Evolutionary conservation across 2,329 filamentous ascomycete species (phyloP), one percentile per base, ranked within the genome.

Genomic region (Fusarium transvaalense): DNA sequence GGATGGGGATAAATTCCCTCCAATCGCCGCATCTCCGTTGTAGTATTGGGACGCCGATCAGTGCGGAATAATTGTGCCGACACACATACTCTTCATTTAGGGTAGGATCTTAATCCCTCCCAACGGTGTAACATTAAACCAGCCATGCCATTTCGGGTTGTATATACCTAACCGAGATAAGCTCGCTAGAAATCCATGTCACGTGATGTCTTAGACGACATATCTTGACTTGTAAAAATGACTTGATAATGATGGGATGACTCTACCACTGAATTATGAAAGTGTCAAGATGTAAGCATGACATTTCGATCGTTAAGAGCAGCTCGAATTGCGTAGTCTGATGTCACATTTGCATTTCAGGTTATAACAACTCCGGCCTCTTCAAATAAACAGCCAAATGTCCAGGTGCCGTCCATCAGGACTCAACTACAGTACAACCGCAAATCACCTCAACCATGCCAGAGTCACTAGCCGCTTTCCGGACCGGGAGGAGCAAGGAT

Each of bases 391-490:
- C 5, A 6, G 23, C 23, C 23, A 10, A 23, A 41, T 19, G 38
- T 23, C 38, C 15, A 5, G 14, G 14, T 17, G 13, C 13, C 19
- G 17, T 21, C 5, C 6, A 41, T 21, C 38, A 23, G 38, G 14
- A 12, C 10, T 12, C 29, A 29, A 29, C 9, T 5, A 12, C 29
- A 5, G 10, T 5, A 12, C 29, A 5, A 29, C 8, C 8, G 10
- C 10, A 29, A 7, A 10, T 12, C 9, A 29, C 8, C 3, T 9
- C 9, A 34, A 42, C 10, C 15, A 61, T 61, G 57, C 6, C 57
- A 3, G 37, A 31, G 12, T 54, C 56, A 15, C 37, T 61, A 15
- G 58, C 58, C 4, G 58, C 54, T 25, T 61, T 61, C 1, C 37
- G 58, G 4, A 2, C 19, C 5, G 37, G 58, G 25, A 43, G 38